Conservation (phyloP, 2,329 filamentous ascomycete genomes). For the Diaporthe sp. region DNA sequence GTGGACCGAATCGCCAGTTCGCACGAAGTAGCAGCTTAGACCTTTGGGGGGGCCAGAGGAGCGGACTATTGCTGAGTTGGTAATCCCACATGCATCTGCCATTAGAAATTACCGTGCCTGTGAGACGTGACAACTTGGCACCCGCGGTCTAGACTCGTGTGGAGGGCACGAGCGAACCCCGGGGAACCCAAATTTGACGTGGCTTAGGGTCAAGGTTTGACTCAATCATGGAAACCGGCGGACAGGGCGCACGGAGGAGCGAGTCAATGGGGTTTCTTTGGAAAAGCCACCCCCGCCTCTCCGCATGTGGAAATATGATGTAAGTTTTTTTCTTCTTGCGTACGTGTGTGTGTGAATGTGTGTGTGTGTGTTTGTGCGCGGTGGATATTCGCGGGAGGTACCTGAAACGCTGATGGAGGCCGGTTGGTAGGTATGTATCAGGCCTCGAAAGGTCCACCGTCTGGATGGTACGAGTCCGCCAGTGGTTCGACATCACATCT, state of each 20-base stretch:
- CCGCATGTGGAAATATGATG: background rate
- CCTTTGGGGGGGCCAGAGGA: background rate
- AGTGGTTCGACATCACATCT: background rate
- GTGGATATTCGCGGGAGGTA: too few species aligned
- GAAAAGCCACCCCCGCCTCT: background rate
- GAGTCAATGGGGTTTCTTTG: background rate
- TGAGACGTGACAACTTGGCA: slow-evolving; percentile 2
- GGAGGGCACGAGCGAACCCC: background rate
- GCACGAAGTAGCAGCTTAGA: background rate
- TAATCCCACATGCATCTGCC: background rate
- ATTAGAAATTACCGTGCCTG: background rate
- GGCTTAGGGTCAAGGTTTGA: slow-evolving; percentile 10
- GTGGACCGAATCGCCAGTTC: background rate
- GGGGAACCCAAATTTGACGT: background rate
- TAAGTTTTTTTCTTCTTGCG: background rate
- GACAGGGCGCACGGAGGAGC: background rate
- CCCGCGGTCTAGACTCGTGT: slow-evolving; percentile 23
- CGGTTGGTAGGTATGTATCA: background rate
- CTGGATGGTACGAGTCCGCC: background rate
- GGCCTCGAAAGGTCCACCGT: background rate
- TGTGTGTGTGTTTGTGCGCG: background rate
- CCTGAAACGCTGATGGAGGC: background rate
- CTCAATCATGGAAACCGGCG: background rate
- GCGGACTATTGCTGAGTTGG: background rate
- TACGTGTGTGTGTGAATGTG: background rate